Evolutionary conservation across 192 early-diverging fungal species (phyloP), one percentile per base, ranked within the genome.

Genomic region (Entrophospora sp.): DNA sequence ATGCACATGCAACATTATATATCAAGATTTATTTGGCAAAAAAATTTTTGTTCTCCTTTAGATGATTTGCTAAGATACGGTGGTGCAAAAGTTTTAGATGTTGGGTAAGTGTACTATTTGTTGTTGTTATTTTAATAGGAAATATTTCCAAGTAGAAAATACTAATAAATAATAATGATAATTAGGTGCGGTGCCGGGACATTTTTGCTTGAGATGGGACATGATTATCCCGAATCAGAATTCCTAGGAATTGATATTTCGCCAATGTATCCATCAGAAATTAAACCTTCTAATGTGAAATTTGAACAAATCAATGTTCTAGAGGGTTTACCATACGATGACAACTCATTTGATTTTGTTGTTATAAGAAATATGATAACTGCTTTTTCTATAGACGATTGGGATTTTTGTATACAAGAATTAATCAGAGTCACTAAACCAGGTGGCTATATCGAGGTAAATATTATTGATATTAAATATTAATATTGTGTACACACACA

Each of bases 201-300:
- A 44, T 61, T 18, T 18, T n/a, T 44, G 1, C 25, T 44, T 10
- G 75, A 76, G 30, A 71, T 76, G 72, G 75, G 65, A 4, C 67
- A 45, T 24, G 72, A 73, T 3, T 68, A 65, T 62, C 71, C 72
- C 2, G 30, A 45, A 2, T 24, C 67, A n/a, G 24, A 66, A 5
- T 62, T 76, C 22, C 62, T 24, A 28, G 75, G 69, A 9, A 24
- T 76, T 32, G 75, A 76, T 46, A 76, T 76, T 62, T 52, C 64
- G 12, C 72, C 70, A 7, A 73, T 70, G 32, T 76, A 68, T 31
- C 75, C 75, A 5, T 42, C 69, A 5, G 66, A 60, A 4, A 73
- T 76, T 34, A 61, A 73, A 55, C 75, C 75, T 16, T n/a, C 34
- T 18, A 76, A 76, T 36, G 71, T 68, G 24, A 18, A 43, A 38